phyloP scores from a whole-genome alignment of 495 filamentous ascomycete species.

The Saxispiralis lemnorum region DNA sequence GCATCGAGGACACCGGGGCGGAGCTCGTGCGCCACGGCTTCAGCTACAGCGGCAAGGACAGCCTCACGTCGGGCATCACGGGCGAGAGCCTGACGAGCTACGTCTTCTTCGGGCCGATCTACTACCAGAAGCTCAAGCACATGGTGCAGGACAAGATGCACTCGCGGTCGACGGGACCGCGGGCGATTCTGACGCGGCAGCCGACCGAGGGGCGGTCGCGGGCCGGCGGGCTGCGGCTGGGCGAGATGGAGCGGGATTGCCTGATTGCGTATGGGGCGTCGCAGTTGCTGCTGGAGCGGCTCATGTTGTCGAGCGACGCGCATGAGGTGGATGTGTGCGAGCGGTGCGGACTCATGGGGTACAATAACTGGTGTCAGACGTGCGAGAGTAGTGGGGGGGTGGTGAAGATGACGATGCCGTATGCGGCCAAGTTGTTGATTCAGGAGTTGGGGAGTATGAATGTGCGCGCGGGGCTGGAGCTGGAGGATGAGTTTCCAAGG shows the following conservation, averaged over 20 bases:
- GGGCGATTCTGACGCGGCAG: conserved; percentile 82
- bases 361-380: conserved; percentile 77
- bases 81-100: conserved; percentile 86
- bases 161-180: conserved; percentile 73
- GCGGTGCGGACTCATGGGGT: conserved; percentile 83
- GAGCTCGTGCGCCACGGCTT: conserved; percentile 76
- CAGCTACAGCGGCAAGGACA: conserved; percentile 91
- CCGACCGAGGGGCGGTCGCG: conserved; percentile 89
- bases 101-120: conserved; percentile 96
- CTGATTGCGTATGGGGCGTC: conserved; percentile 76
- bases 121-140: conserved; percentile 99
- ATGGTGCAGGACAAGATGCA: conserved; percentile 99
- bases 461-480: conserved; percentile 63
- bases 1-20: conserved; percentile 75
- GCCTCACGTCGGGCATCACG: conserved; percentile 85
- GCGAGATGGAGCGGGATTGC: conserved; percentile 98
- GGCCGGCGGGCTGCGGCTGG: conserved; percentile 79
- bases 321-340: conserved; percentile 87
- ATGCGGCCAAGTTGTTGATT: conserved; percentile 90
- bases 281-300: conserved; percentile 77
- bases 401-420: conserved; percentile 88
- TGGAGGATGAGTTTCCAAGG: conserved; percentile 80
- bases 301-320: conserved; percentile 85
- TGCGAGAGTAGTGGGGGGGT: conserved; percentile 69
- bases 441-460: conserved; percentile 98